Percentiles rank a stretch among this genome's conserved stretches.
phyloP scores from a whole-genome alignment of 495 filamentous ascomycete species.

The Niebla homalea region DNA sequence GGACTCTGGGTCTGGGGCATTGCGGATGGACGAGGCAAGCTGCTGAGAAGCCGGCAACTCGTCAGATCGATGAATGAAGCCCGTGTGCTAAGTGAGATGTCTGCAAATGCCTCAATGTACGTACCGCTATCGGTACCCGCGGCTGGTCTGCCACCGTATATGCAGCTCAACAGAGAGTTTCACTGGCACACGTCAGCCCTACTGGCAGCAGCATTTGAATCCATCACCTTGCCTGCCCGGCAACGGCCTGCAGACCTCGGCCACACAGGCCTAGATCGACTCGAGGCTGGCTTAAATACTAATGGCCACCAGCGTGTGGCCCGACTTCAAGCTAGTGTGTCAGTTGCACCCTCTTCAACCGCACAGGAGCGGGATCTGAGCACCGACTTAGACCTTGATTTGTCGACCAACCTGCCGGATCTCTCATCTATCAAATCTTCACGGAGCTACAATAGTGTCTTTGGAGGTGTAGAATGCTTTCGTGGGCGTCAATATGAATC shows the following conservation, averaged over 20 bases:
- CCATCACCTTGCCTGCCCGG: conserved; percentile 61
- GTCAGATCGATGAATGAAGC: conserved; percentile 56
- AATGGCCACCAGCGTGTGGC: conserved; percentile 73
- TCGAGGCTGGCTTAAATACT: conserved; percentile 59
- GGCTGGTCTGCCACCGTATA: conserved; percentile 38
- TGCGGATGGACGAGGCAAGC: conserved; percentile 42
- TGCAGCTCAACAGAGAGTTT: conserved; percentile 51
- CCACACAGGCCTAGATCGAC: conserved; percentile 40
- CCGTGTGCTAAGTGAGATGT: conserved; percentile 49
- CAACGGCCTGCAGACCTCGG: conserved; percentile 39
- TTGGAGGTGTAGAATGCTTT: too few species aligned
- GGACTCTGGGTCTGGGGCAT: conserved; percentile 76
- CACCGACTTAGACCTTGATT: too few species aligned
- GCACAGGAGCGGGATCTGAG: too few species aligned
- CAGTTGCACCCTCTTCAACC: too few species aligned
- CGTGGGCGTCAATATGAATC: too few species aligned
- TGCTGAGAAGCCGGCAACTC: conserved; percentile 39
- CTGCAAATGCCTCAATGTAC: conserved; percentile 61
- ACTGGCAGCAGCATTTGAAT: conserved; percentile 67
- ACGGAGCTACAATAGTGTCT: too few species aligned
- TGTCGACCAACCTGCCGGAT: too few species aligned
- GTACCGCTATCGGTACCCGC: conserved; percentile 60
- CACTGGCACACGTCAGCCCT: conserved; percentile 74
- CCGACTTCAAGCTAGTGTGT: conserved; percentile 37
- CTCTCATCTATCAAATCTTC: too few species aligned